phyloP scores from a whole-genome alignment of 2,329 filamentous ascomycete genomes.

The Colletotrichum destructivum region DNA sequence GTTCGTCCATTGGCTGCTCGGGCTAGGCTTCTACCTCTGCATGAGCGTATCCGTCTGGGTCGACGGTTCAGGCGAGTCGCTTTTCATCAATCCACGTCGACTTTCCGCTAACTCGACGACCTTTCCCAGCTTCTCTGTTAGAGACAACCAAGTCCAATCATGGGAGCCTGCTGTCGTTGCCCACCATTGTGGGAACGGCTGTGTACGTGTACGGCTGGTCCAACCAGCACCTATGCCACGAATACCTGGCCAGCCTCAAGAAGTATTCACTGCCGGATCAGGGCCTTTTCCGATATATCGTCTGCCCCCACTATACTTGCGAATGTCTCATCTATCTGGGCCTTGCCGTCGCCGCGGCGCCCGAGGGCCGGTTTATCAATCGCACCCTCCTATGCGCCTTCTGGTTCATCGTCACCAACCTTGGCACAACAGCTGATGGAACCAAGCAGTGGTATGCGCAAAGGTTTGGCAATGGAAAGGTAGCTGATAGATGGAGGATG shows the following conservation, averaged over 20 bases:
- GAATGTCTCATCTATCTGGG: slow-evolving; percentile 88
- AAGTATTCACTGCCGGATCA: slow-evolving; percentile 88
- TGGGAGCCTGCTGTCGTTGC: slow-evolving; percentile 4
- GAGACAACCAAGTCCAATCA: not conserved
- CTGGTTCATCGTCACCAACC: slow-evolving; percentile 82
- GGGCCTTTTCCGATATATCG: slow-evolving; percentile 78
- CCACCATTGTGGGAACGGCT: slow-evolving; percentile 69
- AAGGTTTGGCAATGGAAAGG: slow-evolving; percentile 79
- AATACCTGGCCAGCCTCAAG: slow-evolving; percentile 77
- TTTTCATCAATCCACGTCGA: not conserved
- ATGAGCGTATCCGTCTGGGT: slow-evolving; percentile 87
- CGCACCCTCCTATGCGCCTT: slow-evolving; percentile 79
- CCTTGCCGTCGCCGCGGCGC: slow-evolving; percentile 82
- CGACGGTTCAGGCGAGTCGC: slow-evolving; percentile 78
- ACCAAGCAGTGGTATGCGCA: slow-evolving; percentile 85
- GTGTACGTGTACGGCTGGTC: slow-evolving; percentile 79
- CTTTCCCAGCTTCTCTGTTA: slow-evolving; percentile 15
- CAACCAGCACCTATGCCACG: slow-evolving; percentile 82
- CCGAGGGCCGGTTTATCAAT: slow-evolving; percentile 76
- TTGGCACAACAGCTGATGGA: slow-evolving; percentile 84
- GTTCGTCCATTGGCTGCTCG: slow-evolving; percentile 86
- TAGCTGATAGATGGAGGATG: slow-evolving; percentile 80
- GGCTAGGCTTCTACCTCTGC: slow-evolving; percentile 81
- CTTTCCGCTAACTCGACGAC: slow-evolving; percentile 6
- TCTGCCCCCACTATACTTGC: slow-evolving; percentile 93